These are phyloP conservation scores for Erodium trifolium DNA, from an alignment of 441 rosid genomes.

Conservation along the genomic window DNA sequence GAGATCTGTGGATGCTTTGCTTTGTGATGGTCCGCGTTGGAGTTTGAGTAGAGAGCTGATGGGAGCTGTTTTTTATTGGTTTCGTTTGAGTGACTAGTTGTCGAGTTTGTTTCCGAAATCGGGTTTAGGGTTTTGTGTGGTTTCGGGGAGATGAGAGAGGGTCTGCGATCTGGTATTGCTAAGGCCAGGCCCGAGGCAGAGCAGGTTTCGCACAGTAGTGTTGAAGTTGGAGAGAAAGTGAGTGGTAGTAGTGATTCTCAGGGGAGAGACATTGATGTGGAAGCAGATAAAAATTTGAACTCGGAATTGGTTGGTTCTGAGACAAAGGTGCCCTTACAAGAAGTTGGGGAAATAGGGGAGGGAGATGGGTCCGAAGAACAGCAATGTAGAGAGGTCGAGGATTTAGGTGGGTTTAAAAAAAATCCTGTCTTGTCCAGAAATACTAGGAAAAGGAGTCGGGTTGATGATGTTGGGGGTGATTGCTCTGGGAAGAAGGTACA, in stretches of 20 bases:
- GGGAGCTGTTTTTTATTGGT: not conserved
- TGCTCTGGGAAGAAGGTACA: constrained; percentile 22
- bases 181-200: constrained; percentile 23
- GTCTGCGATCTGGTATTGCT: constrained; percentile 32
- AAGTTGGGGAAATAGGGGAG: not conserved
- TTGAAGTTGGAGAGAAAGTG: not conserved
- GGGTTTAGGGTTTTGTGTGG: constrained; percentile 15
- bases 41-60: constrained; percentile 2
- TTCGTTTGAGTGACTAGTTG: not conserved
- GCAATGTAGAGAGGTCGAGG: constrained; percentile 20
- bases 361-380: constrained; percentile 14
- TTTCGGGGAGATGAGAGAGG: constrained; percentile 35
- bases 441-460: constrained; percentile 24
- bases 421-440: constrained; percentile 15
- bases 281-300: not conserved
- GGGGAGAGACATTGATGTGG: constrained; percentile 2
- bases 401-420: constrained; percentile 11
- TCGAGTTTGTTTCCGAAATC: constrained; percentile 4
- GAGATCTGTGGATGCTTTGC: constrained; percentile 1
- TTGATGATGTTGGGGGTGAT: constrained; percentile 7
- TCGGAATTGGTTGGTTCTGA: not conserved
- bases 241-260: not conserved
- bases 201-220: constrained; percentile 14
- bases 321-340: not conserved
- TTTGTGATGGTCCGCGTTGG: constrained; percentile 7